These are phyloP conservation scores for Globisporangium heterothallicum DNA, from an alignment of 352 stramenopile species.

Conservation along the genomic window DNA sequence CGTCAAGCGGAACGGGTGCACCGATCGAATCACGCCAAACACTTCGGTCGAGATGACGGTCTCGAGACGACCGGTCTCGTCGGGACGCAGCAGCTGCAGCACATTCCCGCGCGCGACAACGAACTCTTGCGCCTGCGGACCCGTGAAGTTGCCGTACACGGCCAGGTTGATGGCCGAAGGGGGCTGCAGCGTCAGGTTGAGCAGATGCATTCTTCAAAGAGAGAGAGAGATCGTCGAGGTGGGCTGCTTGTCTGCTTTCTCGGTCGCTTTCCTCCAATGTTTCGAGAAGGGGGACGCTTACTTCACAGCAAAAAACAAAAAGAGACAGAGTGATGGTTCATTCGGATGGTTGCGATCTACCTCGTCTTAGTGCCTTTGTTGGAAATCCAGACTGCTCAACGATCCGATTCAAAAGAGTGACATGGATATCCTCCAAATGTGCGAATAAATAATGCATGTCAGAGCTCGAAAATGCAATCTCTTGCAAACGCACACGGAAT, in stretches of 20 bases:
- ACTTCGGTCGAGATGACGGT: conserved; percentile 79
- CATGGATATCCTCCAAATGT: too few species aligned
- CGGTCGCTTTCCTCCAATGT: neutral
- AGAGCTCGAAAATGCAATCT: too few species aligned
- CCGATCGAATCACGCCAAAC: conserved; percentile 90
- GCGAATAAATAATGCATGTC: too few species aligned
- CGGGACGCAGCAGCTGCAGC: conserved; percentile 91
- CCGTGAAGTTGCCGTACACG: conserved; percentile 91
- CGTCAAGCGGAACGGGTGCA: conserved; percentile 87
- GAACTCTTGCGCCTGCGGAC: conserved; percentile 91
- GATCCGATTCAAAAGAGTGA: neutral
- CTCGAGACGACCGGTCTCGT: conserved; percentile 65
- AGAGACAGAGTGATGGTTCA: conserved; percentile 3
- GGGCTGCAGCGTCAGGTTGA: conserved; percentile 86
- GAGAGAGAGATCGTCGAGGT: neutral
- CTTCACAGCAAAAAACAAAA: too few species aligned
- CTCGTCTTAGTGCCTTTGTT: conserved; percentile 3
- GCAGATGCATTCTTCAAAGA: conserved; percentile 58
- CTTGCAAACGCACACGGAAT: too few species aligned
- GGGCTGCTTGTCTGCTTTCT: conserved; percentile 4
- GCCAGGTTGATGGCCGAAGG: conserved; percentile 75
- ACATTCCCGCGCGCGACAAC: conserved; percentile 91
- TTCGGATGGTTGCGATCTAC: neutral
- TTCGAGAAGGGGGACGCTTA: conserved; percentile 4
- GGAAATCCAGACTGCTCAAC: too few species aligned